Percentiles rank a stretch among this genome's conserved stretches.
Evolutionary conservation across 1,139 yeast genomes (phyloP).

Genomic region (Saccharomycopsis hybrid): DNA sequence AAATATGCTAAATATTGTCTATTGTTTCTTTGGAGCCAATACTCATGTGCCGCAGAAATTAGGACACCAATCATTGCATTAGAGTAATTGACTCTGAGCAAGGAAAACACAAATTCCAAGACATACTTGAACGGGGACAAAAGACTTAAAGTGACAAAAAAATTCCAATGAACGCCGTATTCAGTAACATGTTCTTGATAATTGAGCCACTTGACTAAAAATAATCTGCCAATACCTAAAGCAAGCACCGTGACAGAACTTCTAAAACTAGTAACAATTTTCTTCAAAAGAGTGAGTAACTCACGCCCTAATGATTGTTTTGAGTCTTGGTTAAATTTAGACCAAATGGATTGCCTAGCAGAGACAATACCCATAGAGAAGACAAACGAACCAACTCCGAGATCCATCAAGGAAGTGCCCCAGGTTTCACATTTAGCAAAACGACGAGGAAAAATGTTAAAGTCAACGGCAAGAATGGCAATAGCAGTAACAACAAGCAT

Average conservation of each 20-base stretch:
- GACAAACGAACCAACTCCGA: conserved; percentile 98
- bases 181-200: conserved; percentile 95
- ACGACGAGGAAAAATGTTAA: conserved; percentile 77
- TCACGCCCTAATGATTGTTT: neutral
- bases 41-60: conserved; percentile 56
- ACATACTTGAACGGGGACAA: conserved; percentile 52
- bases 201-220: conserved; percentile 74
- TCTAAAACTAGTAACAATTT: conserved; percentile 39
- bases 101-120: conserved; percentile 33
- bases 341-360: conserved; percentile 51
- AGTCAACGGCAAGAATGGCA: conserved; percentile 91
- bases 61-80: conserved; percentile 50
- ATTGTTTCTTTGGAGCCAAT: conserved; percentile 39
- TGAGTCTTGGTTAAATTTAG: conserved; percentile 28
- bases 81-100: conserved; percentile 57
- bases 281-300: conserved; percentile 29
- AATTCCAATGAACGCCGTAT: conserved; percentile 96
- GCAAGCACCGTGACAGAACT: conserved; percentile 59
- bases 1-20: conserved; percentile 49
- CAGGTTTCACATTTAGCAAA: conserved; percentile 97
- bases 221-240: conserved; percentile 64
- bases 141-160: conserved; percentile 80
- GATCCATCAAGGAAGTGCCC: conserved; percentile 97
- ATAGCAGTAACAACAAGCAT: conserved; percentile 85
- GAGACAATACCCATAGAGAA: conserved; percentile 92